A percentile compares a stretch with the other conserved stretches of the same genome.
These are phyloP conservation scores for Tremella fuciformis DNA, from an alignment of 768 basidiomycete species.

Conservation along the genomic window DNA sequence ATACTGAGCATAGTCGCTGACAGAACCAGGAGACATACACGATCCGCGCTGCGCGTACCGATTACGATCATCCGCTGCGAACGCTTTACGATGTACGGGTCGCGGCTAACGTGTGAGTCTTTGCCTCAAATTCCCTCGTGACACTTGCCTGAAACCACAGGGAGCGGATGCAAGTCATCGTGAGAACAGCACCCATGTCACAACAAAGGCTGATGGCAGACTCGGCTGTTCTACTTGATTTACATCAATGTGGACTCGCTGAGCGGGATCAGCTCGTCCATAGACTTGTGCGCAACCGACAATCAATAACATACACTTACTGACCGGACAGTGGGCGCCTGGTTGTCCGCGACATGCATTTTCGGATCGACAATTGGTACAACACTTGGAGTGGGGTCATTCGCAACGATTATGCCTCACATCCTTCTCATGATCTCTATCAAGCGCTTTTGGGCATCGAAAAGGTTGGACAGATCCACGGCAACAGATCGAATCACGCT, in stretches of 20 bases:
- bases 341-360: not conserved
- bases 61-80: constrained; percentile 3
- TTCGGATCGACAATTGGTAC: constrained; percentile 3
- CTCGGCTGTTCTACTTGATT: constrained; percentile 5
- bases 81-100: constrained; percentile 2
- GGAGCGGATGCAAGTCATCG: constrained; percentile 3
- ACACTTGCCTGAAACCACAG: not conserved
- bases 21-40: not conserved
- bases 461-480: not conserved
- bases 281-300: constrained; percentile 1
- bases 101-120: constrained; percentile 1
- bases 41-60: not conserved
- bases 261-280: constrained; percentile 4
- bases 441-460: not conserved
- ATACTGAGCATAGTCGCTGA: not conserved
- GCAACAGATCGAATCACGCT: not conserved
- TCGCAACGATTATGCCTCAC: not conserved
- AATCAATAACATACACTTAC: not conserved
- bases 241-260: not conserved
- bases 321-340: not conserved
- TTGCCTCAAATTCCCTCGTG: not conserved
- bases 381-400: not conserved
- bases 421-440: not conserved
- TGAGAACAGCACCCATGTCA: not conserved
- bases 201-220: not conserved